A percentile compares a stretch with the other conserved stretches of the same genome.
These are phyloP conservation scores for Blastocystis sp. DNA, from an alignment of 352 stramenopile genomes.

Conservation along the genomic window DNA sequence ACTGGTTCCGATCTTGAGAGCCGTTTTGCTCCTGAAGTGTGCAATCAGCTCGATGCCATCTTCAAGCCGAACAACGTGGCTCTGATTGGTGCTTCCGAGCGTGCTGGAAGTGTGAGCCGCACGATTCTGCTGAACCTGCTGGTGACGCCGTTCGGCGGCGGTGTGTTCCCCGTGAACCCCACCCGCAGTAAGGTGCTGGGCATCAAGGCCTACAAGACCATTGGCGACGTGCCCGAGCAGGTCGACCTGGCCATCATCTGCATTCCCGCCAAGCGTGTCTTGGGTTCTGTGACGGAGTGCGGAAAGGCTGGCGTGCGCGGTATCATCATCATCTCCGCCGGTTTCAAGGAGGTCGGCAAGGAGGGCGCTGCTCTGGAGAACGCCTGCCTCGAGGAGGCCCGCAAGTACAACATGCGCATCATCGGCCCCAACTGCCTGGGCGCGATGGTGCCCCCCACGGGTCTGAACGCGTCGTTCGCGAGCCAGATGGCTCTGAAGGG, in stretches of 20 bases:
- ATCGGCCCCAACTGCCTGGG: conserved; percentile 74
- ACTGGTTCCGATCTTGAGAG: conserved; percentile 30
- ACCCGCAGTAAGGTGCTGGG: conserved; percentile 72
- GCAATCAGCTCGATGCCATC: conserved; percentile 47
- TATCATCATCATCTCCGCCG: conserved; percentile 74
- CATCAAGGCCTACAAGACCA: conserved; percentile 72
- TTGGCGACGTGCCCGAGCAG: conserved; percentile 72
- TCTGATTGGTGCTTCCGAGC: conserved; percentile 73
- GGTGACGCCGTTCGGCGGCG: conserved; percentile 63
- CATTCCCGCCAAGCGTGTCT: conserved; percentile 71
- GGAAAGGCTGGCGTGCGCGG: conserved; percentile 73
- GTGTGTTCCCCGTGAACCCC: conserved; percentile 73
- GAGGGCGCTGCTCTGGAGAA: conserved; percentile 72
- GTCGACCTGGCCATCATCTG: conserved; percentile 74
- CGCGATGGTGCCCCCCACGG: conserved; percentile 72
- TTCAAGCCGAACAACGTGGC: conserved; percentile 71
- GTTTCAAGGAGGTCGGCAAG: conserved; percentile 74
- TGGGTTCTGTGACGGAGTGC: conserved; percentile 72
- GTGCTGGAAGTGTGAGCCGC: conserved; percentile 71
- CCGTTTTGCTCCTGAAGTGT: conserved; percentile 25
- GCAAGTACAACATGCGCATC: conserved; percentile 72
- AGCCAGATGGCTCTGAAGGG: conserved; percentile 72
- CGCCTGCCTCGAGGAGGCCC: conserved; percentile 72
- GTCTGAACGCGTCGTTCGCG: conserved; percentile 73
- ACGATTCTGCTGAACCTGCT: conserved; percentile 74